Conservation (phyloP, 129 eudicot genomes). For the Deinandra increscens region DNA sequence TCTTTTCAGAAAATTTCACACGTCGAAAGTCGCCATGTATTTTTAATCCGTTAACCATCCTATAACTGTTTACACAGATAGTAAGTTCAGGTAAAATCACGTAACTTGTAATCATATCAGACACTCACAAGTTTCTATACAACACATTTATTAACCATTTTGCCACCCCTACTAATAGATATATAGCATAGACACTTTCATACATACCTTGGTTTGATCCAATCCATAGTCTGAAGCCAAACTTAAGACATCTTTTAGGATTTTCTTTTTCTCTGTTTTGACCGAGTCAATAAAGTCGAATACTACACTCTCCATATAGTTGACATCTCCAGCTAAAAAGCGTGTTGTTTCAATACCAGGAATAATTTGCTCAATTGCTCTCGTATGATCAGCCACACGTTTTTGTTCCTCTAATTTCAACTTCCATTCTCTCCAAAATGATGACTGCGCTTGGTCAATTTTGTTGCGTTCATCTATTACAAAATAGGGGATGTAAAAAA, state of each 20-base stretch:
- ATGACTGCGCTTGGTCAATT: conserved; percentile 67
- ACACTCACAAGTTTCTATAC: not conserved
- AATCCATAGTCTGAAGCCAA: conserved; percentile 76
- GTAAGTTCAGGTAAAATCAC: not conserved
- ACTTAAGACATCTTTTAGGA: conserved; percentile 61
- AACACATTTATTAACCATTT: not conserved
- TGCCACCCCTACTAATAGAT: conserved; percentile 9
- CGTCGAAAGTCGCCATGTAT: not conserved
- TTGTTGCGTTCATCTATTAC: conserved; percentile 63
- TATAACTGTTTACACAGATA: not conserved
- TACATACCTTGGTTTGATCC: conserved; percentile 79
- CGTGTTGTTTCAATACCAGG: conserved; percentile 90
- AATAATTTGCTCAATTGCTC: conserved; percentile 76
- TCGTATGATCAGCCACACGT: conserved; percentile 83
- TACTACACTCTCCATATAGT: conserved; percentile 69
- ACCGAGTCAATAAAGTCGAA: conserved; percentile 67
- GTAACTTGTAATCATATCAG: not conserved
- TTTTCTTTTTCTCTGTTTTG: conserved; percentile 65
- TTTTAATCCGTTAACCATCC: not conserved
- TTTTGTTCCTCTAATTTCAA: conserved; percentile 84
- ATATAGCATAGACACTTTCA: conserved; percentile 23
- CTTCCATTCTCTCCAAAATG: conserved; percentile 99
- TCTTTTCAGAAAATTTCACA: too few relatives aligned
- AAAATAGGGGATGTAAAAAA: conserved; percentile 18
- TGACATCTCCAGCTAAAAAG: conserved; percentile 68